Base-by-base conservation (phyloP, 2,329 filamentous ascomycete species). In the Aspergillus neotritici region DNA sequence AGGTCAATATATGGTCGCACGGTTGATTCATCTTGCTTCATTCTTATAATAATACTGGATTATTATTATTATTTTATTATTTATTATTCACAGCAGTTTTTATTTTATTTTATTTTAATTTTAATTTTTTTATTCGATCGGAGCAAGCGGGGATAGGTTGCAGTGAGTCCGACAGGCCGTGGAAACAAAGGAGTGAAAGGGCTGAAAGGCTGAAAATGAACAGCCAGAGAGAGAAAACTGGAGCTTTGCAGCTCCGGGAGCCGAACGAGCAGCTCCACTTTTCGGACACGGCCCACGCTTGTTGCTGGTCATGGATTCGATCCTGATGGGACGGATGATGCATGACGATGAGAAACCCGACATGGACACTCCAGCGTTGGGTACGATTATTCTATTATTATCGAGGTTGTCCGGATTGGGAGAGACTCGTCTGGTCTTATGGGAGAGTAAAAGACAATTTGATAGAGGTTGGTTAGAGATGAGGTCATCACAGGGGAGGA, bases 71-170 rank as follows among this genome's bases (percentile, higher is more conserved):
- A 42, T 46, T 38, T 41, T 50, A 48, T 48, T 44, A 50, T 48
- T 41, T 36, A 34, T 46, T 46, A 48, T 41, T 43, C 40, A 40
- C n/a, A n/a, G n/a, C n/a, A n/a, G 9, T 25, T 25, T 16, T 17
- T 14, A n/a, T 9, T 30, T 16, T 28, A 13, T 11, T 13, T 34
- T 41, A 28, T 39, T 35, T 35, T 15, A 12, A 37, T 38, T 46
- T 41, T 30, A 34, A 39, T 40, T 42, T 29, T 41, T 47, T 37
- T 34, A 47, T 53, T 52, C 47, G 44, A 54, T 55, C 53, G 57
- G 56, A 54, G 33, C 43, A 36, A 51, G 51, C 56, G 60, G 60
- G 55, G 54, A 61, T 62, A 60, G 56, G 41, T 43, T 43, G 44
- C 38, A 46, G 31, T 45, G 43, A 50, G 39, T 46, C 54, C 49